These are phyloP conservation scores for Takashimella koratensis DNA, from an alignment of 1,284 basidiomycete species.

Conservation along the genomic window DNA sequence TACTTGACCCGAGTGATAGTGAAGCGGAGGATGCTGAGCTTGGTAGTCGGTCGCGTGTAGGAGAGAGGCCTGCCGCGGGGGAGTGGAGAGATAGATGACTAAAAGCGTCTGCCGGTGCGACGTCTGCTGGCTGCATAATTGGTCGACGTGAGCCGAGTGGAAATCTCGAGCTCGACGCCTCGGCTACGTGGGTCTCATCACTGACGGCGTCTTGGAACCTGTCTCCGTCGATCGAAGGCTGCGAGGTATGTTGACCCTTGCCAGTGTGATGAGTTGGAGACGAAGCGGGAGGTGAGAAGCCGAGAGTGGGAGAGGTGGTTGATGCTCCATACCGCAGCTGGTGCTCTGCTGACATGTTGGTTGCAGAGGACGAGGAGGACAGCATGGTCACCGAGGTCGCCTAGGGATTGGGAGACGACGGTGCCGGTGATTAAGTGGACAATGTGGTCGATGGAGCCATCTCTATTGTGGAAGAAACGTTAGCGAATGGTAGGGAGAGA, in stretches of 20 bases:
- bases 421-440: no score
- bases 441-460: no score
- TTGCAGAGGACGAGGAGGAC: not conserved
- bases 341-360: not conserved
- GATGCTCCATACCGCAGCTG: no score
- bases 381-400: constrained; percentile 2
- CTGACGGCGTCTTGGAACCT: constrained; percentile 3
- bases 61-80: not conserved
- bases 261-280: not conserved
- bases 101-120: not conserved
- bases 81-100: not conserved
- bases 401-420: no score
- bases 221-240: not conserved
- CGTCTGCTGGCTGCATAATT: not conserved
- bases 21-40: constrained; percentile 22
- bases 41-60: constrained; percentile 12
- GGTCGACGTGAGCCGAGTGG: not conserved
- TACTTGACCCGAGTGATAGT: constrained; percentile 17
- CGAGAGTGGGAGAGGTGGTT: not conserved
- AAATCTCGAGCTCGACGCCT: not conserved
- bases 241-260: not conserved
- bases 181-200: not conserved
- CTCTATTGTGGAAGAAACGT: no score
- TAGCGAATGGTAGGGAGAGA: no score
- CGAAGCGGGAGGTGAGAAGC: not conserved